phyloP scores from a whole-genome alignment of 1,284 basidiomycete species.

The Trichosporon coremiiforme region DNA sequence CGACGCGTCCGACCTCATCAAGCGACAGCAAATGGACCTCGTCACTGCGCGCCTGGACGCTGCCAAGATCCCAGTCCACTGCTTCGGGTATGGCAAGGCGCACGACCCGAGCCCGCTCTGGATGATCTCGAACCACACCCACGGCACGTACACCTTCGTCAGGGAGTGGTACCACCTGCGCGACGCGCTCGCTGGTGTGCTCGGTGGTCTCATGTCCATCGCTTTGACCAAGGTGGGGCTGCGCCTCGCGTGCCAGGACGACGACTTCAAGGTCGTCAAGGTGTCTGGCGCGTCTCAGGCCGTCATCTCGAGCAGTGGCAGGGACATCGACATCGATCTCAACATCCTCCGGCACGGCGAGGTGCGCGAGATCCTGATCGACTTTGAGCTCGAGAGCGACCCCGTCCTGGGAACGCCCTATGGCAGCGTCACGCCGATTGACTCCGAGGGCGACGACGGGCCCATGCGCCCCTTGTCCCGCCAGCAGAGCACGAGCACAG shows the following conservation, averaged over 20 bases:
- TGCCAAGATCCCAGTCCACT: conserved; percentile 92
- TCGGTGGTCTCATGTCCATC: conserved; percentile 92
- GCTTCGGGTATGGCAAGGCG: conserved; percentile 91
- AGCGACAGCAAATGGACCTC: conserved; percentile 97
- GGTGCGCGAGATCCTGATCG: conserved; percentile 88
- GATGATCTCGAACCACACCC: conserved; percentile 96
- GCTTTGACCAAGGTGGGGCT: conserved; percentile 85
- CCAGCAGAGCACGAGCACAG: conserved; percentile 15
- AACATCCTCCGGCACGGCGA: conserved; percentile 89
- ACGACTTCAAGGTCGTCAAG: conserved; percentile 83
- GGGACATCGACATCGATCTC: conserved; percentile 92
- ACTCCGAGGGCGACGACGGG: neutral
- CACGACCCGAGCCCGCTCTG: conserved; percentile 98
- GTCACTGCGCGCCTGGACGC: conserved; percentile 94
- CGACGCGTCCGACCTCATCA: conserved; percentile 84
- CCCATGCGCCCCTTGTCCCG: neutral
- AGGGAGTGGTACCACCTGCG: conserved; percentile 93
- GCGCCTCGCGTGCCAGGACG: conserved; percentile 66
- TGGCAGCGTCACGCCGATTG: neutral
- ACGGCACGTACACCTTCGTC: conserved; percentile 95
- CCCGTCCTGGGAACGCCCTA: neutral
- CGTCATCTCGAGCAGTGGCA: conserved; percentile 81
- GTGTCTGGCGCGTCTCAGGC: conserved; percentile 80
- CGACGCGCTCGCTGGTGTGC: conserved; percentile 82
- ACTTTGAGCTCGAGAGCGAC: conserved; percentile 69